These are phyloP conservation scores for Sarocladium oryzae DNA, from an alignment of 2,329 filamentous ascomycete species.

Conservation along the genomic window DNA sequence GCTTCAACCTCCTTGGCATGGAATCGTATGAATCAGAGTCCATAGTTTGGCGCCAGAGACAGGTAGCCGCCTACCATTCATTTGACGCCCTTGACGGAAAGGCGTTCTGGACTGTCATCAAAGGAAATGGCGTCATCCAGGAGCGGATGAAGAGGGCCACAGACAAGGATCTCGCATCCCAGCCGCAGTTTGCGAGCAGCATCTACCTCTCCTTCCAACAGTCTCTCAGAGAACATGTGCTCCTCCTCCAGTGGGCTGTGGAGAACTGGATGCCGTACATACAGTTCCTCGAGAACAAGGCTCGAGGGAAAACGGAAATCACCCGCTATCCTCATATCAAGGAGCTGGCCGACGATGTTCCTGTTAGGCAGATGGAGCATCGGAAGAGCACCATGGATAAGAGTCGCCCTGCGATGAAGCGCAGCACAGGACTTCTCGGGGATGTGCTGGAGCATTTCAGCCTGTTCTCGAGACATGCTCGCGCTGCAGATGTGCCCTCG, in stretches of 20 bases:
- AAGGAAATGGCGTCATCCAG: not conserved
- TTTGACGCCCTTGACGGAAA: not conserved
- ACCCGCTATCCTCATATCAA: not conserved
- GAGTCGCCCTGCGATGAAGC: not conserved
- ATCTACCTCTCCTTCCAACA: not conserved
- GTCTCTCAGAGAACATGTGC: not conserved
- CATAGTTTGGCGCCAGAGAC: not conserved
- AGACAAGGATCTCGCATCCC: not conserved
- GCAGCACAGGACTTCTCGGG: not conserved
- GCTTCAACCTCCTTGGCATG: constrained; percentile 1
- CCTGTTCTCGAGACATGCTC: not conserved
- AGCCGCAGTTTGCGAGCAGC: not conserved
- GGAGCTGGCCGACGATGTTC: not conserved
- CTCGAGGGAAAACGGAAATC: not conserved
- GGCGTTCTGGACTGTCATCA: not conserved
- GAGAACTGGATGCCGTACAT: constrained; percentile 1
- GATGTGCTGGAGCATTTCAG: too few species aligned
- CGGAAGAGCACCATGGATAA: not conserved
- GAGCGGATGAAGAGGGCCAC: not conserved
- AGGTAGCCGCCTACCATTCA: constrained; percentile 2
- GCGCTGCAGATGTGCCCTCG: not conserved
- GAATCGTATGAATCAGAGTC: not conserved
- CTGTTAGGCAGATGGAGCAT: not conserved
- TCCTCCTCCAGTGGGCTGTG: not conserved
- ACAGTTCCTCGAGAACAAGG: not conserved